Evolutionary conservation across 2,329 filamentous ascomycete genomes (phyloP).

Genomic region (Alternaria viburni): DNA sequence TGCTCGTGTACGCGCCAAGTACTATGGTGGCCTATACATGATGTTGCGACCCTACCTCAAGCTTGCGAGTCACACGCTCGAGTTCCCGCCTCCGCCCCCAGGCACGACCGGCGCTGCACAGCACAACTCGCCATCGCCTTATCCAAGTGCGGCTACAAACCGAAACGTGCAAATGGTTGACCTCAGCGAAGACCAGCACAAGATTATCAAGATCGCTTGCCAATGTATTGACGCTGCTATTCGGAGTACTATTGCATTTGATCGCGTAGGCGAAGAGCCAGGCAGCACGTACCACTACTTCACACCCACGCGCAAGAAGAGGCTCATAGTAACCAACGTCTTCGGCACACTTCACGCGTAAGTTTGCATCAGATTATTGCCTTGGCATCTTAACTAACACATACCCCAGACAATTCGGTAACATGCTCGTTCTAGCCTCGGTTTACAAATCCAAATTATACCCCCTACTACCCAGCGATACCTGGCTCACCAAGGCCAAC

Average conservation of each 20-base stretch:
- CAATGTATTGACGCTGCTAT: conserved; percentile 67
- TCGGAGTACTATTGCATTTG: conserved; percentile 84
- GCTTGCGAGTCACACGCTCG: conserved; percentile 62
- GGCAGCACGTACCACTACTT: conserved; percentile 46
- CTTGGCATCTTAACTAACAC: conserved; percentile 10
- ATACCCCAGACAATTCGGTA: conserved; percentile 86
- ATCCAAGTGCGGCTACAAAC: conserved; percentile 29
- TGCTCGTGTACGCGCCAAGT: conserved; percentile 88
- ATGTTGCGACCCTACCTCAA: conserved; percentile 81
- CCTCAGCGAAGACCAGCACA: conserved; percentile 30
- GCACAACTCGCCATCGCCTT: conserved; percentile 60
- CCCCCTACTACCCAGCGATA: conserved; percentile 38
- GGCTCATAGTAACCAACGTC: conserved; percentile 90
- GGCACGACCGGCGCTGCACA: conserved; percentile 12
- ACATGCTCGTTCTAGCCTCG: conserved; percentile 87
- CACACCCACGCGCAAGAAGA: conserved; percentile 64
- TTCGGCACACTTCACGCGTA: conserved; percentile 83
- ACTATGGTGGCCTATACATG: conserved; percentile 90
- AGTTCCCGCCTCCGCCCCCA: conserved; percentile 41
- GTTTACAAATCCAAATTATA: conserved; percentile 67
- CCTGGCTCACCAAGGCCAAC: conserved; percentile 32
- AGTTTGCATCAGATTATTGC: conserved; percentile 18
- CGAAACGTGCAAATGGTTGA: conserved; percentile 38
- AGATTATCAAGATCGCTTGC: conserved; percentile 35
- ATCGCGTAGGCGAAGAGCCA: conserved; percentile 58